phyloP scores from a whole-genome alignment of 805 yeast species.

The Teunomyces pallodes region DNA sequence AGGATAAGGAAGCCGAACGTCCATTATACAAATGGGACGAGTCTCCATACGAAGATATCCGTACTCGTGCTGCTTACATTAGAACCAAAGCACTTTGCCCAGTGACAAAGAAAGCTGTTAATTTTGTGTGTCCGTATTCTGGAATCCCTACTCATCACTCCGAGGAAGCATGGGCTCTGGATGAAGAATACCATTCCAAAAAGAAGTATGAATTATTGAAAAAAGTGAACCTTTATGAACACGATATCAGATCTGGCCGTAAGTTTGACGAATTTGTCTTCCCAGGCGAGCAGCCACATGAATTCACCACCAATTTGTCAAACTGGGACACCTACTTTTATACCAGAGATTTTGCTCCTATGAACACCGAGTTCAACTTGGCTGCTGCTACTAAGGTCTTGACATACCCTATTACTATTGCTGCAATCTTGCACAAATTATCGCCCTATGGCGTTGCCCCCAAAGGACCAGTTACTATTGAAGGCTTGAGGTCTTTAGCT shows the following conservation, averaged over 20 bases:
- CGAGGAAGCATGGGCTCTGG: conserved; percentile 83
- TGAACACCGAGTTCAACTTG: conserved; percentile 95
- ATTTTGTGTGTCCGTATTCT: conserved; percentile 85
- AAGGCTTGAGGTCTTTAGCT: conserved; percentile 90
- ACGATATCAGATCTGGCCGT: conserved; percentile 91
- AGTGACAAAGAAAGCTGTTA: conserved; percentile 74
- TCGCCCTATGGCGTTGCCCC: conserved; percentile 83
- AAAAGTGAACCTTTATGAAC: conserved; percentile 90
- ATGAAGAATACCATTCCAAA: conserved; percentile 64
- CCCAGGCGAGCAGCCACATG: conserved; percentile 76
- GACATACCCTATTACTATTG: conserved; percentile 89
- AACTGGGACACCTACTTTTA: conserved; percentile 94
- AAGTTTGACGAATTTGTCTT: conserved; percentile 94
- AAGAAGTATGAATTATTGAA: conserved; percentile 71
- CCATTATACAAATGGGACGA: conserved; percentile 76
- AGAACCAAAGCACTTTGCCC: conserved; percentile 89
- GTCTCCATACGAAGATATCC: conserved; percentile 81
- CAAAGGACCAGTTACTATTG: conserved; percentile 83
- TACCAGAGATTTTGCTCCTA: conserved; percentile 87
- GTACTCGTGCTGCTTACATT: conserved; percentile 89
- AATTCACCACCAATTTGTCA: conserved; percentile 69
- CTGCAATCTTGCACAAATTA: conserved; percentile 74
- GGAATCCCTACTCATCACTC: conserved; percentile 97
- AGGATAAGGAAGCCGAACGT: conserved; percentile 25
- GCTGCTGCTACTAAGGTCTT: conserved; percentile 95